Evolutionary conservation across 1,284 basidiomycete species (phyloP).

Genomic region (Ganoderma leucocontextum): DNA sequence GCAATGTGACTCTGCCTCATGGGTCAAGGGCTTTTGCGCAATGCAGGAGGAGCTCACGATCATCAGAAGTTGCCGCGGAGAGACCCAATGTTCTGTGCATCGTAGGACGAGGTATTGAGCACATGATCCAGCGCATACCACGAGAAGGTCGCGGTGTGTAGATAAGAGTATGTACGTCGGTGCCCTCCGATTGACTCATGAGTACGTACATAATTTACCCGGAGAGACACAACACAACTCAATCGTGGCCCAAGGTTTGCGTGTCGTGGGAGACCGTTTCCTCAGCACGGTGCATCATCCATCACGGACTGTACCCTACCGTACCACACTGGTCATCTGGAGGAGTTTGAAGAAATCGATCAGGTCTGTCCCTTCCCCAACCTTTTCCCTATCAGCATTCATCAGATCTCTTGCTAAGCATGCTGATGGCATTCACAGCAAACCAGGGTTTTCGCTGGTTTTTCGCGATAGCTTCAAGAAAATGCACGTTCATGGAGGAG

Average conservation of each 20-base stretch:
- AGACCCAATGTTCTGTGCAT: not conserved
- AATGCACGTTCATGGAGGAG: not conserved
- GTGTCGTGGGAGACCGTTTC: slow-evolving; percentile 13
- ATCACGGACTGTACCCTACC: not conserved
- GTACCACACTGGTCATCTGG: slow-evolving; percentile 3
- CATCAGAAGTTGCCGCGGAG: slow-evolving; percentile 20
- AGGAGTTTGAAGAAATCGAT: slow-evolving; percentile 21
- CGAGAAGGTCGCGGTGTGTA: not conserved
- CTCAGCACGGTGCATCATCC: not conserved
- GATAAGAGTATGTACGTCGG: slow-evolving; percentile 10
- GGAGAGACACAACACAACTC: slow-evolving; percentile 5
- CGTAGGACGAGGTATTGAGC: too few relatives aligned
- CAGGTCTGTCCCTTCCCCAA: not conserved
- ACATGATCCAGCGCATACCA: not conserved
- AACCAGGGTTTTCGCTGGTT: not conserved
- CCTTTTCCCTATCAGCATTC: not conserved
- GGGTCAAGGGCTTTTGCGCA: not conserved
- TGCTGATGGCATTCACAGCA: too few relatives aligned
- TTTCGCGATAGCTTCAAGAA: not conserved
- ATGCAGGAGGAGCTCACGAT: not conserved
- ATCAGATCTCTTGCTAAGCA: too few relatives aligned
- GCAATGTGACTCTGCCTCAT: slow-evolving; percentile 4
- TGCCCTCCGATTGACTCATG: slow-evolving; percentile 12
- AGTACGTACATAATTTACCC: slow-evolving; percentile 1
- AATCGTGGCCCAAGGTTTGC: slow-evolving; percentile 19